Evolutionary conservation across 495 filamentous ascomycete genomes (phyloP).

Genomic region (Aspergillus ellipticus): DNA sequence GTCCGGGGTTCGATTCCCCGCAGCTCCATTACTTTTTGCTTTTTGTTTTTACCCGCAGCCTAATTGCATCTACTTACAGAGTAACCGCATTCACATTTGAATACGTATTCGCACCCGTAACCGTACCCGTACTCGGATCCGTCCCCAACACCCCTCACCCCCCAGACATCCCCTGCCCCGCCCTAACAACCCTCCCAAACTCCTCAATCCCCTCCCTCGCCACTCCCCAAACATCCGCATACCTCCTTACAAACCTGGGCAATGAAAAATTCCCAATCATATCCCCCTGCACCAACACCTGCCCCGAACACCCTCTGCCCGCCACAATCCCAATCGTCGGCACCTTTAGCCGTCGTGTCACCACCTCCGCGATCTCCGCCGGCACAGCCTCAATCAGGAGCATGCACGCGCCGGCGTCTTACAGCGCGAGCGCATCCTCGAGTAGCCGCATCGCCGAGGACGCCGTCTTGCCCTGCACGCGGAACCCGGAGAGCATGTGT

Average conservation of each 20-base stretch:
- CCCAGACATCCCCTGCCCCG: too few relatives aligned
- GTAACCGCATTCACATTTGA: too few relatives aligned
- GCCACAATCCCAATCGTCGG: slow-evolving; percentile 98
- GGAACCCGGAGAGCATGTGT: slow-evolving; percentile 86
- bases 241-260: slow-evolving; percentile 95
- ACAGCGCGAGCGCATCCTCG: slow-evolving; percentile 80
- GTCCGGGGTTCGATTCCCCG: slow-evolving; percentile 54
- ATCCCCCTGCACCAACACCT: slow-evolving; percentile 93
- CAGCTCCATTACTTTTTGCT: slow-evolving; percentile 22
- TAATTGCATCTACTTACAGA: too few relatives aligned
- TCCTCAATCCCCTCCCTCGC: slow-evolving; percentile 70
- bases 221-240: slow-evolving; percentile 88
- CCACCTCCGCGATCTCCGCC: slow-evolving; percentile 71
- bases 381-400: slow-evolving; percentile 89
- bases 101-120: too few relatives aligned
- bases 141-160: too few relatives aligned
- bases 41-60: too few relatives aligned
- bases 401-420: slow-evolving; percentile 84
- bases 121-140: too few relatives aligned
- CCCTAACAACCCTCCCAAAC: slow-evolving; percentile 84
- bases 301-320: slow-evolving; percentile 86
- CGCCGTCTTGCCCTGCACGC: slow-evolving; percentile 86
- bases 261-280: slow-evolving; percentile 93
- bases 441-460: slow-evolving; percentile 68
- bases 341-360: slow-evolving; percentile 77